phyloP scores from a whole-genome alignment of 805 yeast species.

The Candida verbasci region DNA sequence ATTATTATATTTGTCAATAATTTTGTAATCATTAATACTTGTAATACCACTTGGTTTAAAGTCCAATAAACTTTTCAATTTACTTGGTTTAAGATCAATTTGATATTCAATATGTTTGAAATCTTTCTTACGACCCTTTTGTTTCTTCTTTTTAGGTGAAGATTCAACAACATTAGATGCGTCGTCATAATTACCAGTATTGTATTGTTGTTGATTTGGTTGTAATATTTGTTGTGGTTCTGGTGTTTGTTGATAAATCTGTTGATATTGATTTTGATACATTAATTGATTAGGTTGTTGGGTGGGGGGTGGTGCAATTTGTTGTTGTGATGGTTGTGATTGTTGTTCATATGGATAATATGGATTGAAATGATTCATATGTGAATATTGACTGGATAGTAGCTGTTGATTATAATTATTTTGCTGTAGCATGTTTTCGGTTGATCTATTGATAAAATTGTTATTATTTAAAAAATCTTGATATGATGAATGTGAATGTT shows the following conservation, averaged over 20 bases:
- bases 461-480: constrained; percentile 12
- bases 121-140: constrained; percentile 10
- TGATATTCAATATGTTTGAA: constrained; percentile 13
- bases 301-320: not conserved
- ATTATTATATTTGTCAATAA: constrained; percentile 27
- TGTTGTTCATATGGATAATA: constrained; percentile 19
- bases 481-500: constrained; percentile 3
- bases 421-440: not conserved
- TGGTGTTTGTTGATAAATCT: constrained; percentile 8
- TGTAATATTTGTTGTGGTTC: constrained; percentile 8
- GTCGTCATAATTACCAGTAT: constrained; percentile 6
- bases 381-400: constrained; percentile 9
- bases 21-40: constrained; percentile 15
- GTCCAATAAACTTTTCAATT: constrained; percentile 25
- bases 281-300: constrained; percentile 1
- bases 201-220: constrained; percentile 8
- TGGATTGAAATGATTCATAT: constrained; percentile 24
- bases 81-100: constrained; percentile 24
- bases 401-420: constrained; percentile 2
- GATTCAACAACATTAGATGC: not conserved
- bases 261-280: constrained; percentile 7
- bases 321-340: constrained; percentile 7
- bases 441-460: constrained; percentile 17
- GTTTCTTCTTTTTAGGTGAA: constrained; percentile 9
- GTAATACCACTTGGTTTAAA: constrained; percentile 16